Conservation (phyloP, 352 stramenopile species). For the Globisporangium splendens region DNA sequence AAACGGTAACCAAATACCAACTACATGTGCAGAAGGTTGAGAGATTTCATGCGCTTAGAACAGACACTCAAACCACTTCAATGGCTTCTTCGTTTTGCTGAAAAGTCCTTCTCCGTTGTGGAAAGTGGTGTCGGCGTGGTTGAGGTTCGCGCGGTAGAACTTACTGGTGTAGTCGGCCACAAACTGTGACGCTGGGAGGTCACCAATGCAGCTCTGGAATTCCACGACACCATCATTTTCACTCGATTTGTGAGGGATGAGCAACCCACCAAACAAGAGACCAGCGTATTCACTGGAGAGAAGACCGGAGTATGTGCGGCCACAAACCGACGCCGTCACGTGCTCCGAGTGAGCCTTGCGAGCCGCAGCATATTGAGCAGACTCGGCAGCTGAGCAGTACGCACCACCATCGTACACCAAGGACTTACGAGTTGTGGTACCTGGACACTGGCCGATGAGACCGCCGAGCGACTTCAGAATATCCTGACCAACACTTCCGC, state of each 20-base stretch:
- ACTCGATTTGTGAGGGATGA: no score
- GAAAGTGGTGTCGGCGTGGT: constrained; percentile 47
- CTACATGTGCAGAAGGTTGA: no score
- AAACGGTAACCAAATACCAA: no score
- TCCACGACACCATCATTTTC: constrained; percentile 8
- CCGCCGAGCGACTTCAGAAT: constrained; percentile 6
- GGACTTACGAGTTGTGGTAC: constrained; percentile 21
- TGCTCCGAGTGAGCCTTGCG: constrained; percentile 26
- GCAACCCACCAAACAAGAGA: no score
- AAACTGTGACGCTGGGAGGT: constrained; percentile 27
- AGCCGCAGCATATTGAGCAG: constrained; percentile 27
- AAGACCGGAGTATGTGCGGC: no score
- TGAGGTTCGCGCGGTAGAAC: constrained; percentile 41
- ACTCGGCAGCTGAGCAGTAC: constrained; percentile 16
- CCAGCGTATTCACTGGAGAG: no score
- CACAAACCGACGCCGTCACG: constrained; percentile 26
- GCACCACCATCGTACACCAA: constrained; percentile 33
- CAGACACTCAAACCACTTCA: constrained; percentile 39
- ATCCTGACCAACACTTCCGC: no score
- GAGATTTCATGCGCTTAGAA: neutral
- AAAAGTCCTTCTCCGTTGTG: constrained; percentile 28
- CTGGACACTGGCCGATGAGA: constrained; percentile 26
- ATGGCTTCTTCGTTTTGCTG: constrained; percentile 11
- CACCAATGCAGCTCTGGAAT: constrained; percentile 37
- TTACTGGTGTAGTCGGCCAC: constrained; percentile 21